These are phyloP conservation scores for Xylaria polymorpha DNA, from an alignment of 2,329 filamentous ascomycete species.

Conservation along the genomic window DNA sequence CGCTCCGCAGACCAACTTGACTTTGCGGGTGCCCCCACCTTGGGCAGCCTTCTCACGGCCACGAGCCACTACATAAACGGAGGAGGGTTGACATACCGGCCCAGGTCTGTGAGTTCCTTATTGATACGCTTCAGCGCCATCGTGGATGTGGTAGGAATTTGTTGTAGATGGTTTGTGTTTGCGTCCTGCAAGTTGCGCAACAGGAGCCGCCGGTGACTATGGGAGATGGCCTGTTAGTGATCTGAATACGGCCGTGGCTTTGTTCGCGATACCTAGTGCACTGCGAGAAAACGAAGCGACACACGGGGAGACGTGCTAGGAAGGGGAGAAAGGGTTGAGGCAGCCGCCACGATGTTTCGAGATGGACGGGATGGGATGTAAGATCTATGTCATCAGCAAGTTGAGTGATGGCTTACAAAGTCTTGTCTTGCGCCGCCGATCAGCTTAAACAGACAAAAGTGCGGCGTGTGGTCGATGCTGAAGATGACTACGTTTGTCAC, in stretches of 20 bases:
- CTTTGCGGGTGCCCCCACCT: constrained; percentile 46
- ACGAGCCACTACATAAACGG: constrained; percentile 32
- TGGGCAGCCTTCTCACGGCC: constrained; percentile 36
- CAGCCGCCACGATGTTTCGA: constrained; percentile 1
- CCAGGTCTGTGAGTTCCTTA: constrained; percentile 91
- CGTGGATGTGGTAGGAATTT: constrained; percentile 47
- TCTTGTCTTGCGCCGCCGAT: constrained; percentile 3
- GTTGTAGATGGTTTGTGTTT: constrained; percentile 35
- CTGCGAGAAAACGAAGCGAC: not conserved
- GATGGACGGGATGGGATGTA: not conserved
- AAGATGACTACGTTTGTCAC: not conserved
- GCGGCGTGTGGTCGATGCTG: not conserved
- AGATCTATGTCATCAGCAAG: constrained; percentile 19
- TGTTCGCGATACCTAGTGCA: not conserved
- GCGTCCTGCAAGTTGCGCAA: constrained; percentile 36
- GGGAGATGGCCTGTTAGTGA: constrained; percentile 45
- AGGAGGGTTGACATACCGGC: constrained; percentile 72
- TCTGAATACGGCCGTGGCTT: constrained; percentile 46
- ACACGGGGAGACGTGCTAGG: not conserved
- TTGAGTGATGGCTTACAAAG: constrained; percentile 24
- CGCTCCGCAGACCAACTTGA: constrained; percentile 40
- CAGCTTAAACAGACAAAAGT: not conserved
- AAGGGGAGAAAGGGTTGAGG: constrained; percentile 28
- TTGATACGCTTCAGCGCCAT: constrained; percentile 96
- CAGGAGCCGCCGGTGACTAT: constrained; percentile 38